Evolutionary conservation across 169 alveolate genomes (phyloP), one percentile per base, ranked within the genome.

Genomic region (Cryptosporidium ubiquitum): DNA sequence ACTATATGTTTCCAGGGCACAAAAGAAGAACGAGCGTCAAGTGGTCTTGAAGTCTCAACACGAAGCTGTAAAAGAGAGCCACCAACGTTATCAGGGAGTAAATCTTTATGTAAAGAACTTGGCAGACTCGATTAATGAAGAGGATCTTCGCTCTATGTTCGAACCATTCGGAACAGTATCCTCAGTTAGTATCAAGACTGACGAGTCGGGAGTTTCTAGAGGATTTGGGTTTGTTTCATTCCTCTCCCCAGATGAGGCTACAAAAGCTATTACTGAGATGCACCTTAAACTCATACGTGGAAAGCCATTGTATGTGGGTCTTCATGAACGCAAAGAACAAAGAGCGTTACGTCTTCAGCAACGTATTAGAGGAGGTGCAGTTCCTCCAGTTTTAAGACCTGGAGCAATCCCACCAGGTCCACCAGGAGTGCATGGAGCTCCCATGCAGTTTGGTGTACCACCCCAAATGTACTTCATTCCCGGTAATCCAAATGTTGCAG

Each of bases 141-240:
- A 86, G 70, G 93, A 92, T 44, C 92, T 97, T 85, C 93, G 95
- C 31, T 95, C 92, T 47, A 91, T 96, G 57, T 97, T 97, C 84
- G 97, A 94, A 84, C 95, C 96, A 20, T 97, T 94, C 61, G 99
- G 99, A 0, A 93, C 96, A 37, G 93, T 96, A 51, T 95, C 97
- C 40, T 93, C 97, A 44, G 98, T 97, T 14, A 95, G 95, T 73
- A 97, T 97, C 12, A 97, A 97, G 98, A 92, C 93, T 58, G 99
- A 97, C 92, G 98, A 95, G 69, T 92, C 95, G 55, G 97, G 97
- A n/a, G 95, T 92, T 35, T 95, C 98, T 58, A 96, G 97, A 91
- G 99, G 99, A 44, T 98, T 98, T 86, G 99, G 99, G 37, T 98
- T 97, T 91, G 99, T 98, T 26, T 97, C 99, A 94, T 98, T 97